phyloP scores from a whole-genome alignment of 225 moss, liverwort and hornwort species.

The Sphagnum contortum region DNA sequence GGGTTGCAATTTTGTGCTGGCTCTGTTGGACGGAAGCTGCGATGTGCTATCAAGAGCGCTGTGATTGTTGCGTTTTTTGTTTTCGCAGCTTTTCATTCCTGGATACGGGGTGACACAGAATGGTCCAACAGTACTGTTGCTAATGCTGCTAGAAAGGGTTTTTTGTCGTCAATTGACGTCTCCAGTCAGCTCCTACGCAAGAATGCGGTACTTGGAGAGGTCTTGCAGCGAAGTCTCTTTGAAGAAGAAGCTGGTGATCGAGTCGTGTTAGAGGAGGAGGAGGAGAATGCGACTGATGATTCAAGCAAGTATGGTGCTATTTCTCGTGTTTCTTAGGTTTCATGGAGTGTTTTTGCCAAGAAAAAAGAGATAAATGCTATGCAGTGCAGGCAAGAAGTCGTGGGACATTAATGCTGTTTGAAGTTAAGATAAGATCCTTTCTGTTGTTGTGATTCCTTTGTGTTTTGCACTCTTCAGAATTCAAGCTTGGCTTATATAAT shows the following conservation, averaged over 20 bases:
- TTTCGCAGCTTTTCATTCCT: conserved; percentile 25
- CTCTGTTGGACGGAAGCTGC: too few relatives aligned
- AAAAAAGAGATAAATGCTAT: neutral
- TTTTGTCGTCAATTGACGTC: too few relatives aligned
- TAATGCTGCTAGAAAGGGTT: too few relatives aligned
- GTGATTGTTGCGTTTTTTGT: conserved; percentile 41
- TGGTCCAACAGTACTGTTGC: neutral
- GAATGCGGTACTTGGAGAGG: neutral
- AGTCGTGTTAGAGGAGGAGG: conserved; percentile 1
- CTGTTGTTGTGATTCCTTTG: neutral
- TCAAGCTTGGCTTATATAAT: neutral
- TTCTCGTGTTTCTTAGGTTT: neutral
- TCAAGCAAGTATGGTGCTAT: conserved; percentile 13
- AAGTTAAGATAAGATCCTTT: neutral
- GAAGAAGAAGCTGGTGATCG: conserved; percentile 5
- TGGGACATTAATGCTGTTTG: too few relatives aligned
- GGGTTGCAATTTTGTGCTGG: too few relatives aligned
- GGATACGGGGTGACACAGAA: conserved; percentile 15
- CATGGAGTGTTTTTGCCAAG: neutral
- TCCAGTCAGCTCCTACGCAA: neutral
- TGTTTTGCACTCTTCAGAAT: neutral
- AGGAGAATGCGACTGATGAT: neutral
- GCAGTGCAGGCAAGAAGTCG: too few relatives aligned
- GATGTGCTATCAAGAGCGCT: conserved; percentile 12
- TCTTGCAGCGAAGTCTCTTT: conserved; percentile 12